phyloP scores from a whole-genome alignment of 1,139 yeast genomes.

The Suhomyces kunorum region DNA sequence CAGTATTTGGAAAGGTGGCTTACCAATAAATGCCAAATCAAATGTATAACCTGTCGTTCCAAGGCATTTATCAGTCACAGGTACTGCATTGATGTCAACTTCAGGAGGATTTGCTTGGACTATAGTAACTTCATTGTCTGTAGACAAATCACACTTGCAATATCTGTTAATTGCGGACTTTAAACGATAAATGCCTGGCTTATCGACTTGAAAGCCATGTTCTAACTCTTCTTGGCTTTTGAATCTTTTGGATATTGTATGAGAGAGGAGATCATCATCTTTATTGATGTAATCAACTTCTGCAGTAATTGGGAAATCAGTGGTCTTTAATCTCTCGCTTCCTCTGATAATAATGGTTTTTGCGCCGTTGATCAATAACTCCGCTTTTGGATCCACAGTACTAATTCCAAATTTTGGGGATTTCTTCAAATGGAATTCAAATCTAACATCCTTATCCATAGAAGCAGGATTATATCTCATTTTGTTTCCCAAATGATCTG shows the following conservation, averaged over 20 bases:
- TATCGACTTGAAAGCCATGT: constrained; percentile 41
- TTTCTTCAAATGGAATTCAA: constrained; percentile 62
- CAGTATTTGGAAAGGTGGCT: constrained; percentile 74
- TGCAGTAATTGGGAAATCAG: constrained; percentile 52
- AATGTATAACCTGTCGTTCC: constrained; percentile 83
- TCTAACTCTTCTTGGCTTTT: constrained; percentile 30
- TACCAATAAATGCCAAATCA: constrained; percentile 71
- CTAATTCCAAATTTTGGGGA: constrained; percentile 50
- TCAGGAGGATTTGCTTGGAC: constrained; percentile 46
- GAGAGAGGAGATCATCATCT: constrained; percentile 27
- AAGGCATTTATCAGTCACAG: constrained; percentile 82
- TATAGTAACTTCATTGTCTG: constrained; percentile 24
- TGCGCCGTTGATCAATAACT: constrained; percentile 43
- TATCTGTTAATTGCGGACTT: constrained; percentile 53
- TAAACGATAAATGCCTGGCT: constrained; percentile 66
- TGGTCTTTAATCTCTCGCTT: constrained; percentile 22
- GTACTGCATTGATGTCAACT: constrained; percentile 53
- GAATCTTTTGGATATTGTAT: constrained; percentile 39
- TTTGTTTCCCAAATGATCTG: constrained; percentile 74
- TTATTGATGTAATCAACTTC: constrained; percentile 33
- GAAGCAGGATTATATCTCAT: constrained; percentile 55
- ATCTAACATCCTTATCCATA: constrained; percentile 48
- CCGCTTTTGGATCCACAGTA: constrained; percentile 42
- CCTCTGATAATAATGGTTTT: constrained; percentile 34
- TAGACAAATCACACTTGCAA: constrained; percentile 64